A percentile compares a stretch with the other conserved stretches of the same genome.
phyloP scores from a whole-genome alignment of 192 early-diverging fungal species.

The Entomortierella beljakovae region DNA sequence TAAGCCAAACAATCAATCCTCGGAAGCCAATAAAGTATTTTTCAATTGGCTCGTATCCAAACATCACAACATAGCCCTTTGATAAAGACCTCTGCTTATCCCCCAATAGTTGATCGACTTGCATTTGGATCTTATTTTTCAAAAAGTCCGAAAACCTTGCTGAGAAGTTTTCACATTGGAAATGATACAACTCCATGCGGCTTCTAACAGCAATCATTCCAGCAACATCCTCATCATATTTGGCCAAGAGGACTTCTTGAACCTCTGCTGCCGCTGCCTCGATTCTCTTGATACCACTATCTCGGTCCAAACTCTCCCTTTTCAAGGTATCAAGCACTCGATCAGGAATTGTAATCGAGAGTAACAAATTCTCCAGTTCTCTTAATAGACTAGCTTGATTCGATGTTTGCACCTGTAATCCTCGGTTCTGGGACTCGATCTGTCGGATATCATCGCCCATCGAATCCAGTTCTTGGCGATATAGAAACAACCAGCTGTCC shows the following conservation, averaged over 20 bases:
- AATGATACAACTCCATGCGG: slow-evolving; percentile 73
- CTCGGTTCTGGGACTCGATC: slow-evolving; percentile 93
- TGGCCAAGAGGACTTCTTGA: slow-evolving; percentile 73
- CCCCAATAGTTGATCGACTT: slow-evolving; percentile 62
- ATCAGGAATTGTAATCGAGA: slow-evolving; percentile 71
- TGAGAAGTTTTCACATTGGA: slow-evolving; percentile 74
- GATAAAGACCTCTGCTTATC: slow-evolving; percentile 57
- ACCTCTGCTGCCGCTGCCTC: slow-evolving; percentile 74
- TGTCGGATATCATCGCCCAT: slow-evolving; percentile 81
- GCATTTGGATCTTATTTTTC: slow-evolving; percentile 72
- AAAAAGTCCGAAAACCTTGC: slow-evolving; percentile 72
- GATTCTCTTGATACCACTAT: slow-evolving; percentile 67
- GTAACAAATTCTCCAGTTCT: slow-evolving; percentile 84
- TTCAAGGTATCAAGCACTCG: slow-evolving; percentile 70
- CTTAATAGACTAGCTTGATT: slow-evolving; percentile 89
- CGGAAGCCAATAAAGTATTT: slow-evolving; percentile 73
- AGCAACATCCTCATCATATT: slow-evolving; percentile 63
- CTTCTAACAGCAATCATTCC: slow-evolving; percentile 62
- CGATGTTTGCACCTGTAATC: slow-evolving; percentile 85
- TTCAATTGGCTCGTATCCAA: slow-evolving; percentile 71
- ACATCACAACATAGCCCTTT: slow-evolving; percentile 57
- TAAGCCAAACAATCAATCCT: slow-evolving; percentile 77
- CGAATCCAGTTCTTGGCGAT: slow-evolving; percentile 89
- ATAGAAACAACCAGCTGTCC: slow-evolving; percentile 88
- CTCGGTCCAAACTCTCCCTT: slow-evolving; percentile 73